Evolutionary conservation across 805 yeast species (phyloP).

Genomic region (Wickerhamiella sergipiensis): DNA sequence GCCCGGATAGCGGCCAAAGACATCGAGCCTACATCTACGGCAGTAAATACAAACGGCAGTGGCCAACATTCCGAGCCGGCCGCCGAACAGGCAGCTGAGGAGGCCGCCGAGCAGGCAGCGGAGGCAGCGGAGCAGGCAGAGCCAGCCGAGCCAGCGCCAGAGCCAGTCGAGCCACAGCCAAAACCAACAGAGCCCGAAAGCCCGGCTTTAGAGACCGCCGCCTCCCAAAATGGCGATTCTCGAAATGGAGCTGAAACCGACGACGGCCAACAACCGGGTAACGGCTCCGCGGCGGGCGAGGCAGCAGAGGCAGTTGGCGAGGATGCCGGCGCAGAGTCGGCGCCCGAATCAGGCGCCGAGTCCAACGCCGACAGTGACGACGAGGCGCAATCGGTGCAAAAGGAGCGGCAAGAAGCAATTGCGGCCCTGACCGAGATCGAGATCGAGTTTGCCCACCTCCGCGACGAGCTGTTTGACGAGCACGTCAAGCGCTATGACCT

Average conservation of each 20-base stretch:
- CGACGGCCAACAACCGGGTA: conserved; percentile 10
- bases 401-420: conserved; percentile 47
- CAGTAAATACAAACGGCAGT: background rate
- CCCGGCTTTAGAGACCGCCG: too few species aligned
- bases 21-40: background rate
- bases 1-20: background rate
- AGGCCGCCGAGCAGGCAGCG: too few species aligned
- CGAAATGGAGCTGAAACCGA: conserved; percentile 15
- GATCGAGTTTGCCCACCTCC: conserved; percentile 66
- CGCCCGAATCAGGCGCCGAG: conserved; percentile 11
- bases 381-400: conserved; percentile 24
- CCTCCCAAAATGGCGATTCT: too few species aligned
- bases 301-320: conserved; percentile 9
- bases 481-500: conserved; percentile 62
- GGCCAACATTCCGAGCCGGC: background rate
- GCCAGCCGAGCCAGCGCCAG: conserved; percentile 8
- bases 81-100: background rate
- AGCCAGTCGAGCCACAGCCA: conserved; percentile 18
- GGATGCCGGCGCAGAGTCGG: conserved; percentile 14
- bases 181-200: too few species aligned
- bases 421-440: conserved; percentile 69
- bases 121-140: too few species aligned
- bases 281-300: too few species aligned
- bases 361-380: conserved; percentile 15
- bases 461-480: conserved; percentile 77